Evolutionary conservation across 1,139 yeast genomes (phyloP), one percentile per base, ranked within the genome.

Genomic region (Saccharomyces hybrid): DNA sequence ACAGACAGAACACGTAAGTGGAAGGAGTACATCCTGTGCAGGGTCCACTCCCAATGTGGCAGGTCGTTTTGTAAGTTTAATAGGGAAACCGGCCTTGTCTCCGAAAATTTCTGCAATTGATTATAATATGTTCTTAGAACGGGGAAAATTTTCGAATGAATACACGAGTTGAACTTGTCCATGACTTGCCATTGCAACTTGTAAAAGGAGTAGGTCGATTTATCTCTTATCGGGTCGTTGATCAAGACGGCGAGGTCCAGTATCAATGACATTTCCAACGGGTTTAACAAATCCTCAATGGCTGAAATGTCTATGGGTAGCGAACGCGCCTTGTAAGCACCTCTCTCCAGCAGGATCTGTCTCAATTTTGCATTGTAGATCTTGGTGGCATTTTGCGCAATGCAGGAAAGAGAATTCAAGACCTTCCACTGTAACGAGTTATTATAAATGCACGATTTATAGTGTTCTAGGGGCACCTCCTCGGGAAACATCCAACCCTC

Each of bases 281-380:
- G 74, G 2, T 61, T 61, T 5, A 75, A 25, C 1, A 76, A 50
- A 51, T 75, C 78, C 23, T 63, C 65, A 2, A 76, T 58, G 1
- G 64, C 54, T 0, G 55, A 54, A 28, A 66, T 55, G n/a, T 70
- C 68, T 9, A 70, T 65, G 46, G 57, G 62, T 44, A 64, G 71
- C 11, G 67, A 62, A 11, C 68, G 56, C 31, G 66, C 69, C 0
- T 67, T 63, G 25, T 59, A 59, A 0, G 69, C 66, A 25, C 61
- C 63, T 53, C 75, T 67, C 56, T 77, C 83, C 47, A 64, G 47
- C 51, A 72, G 68, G 1, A 82, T 78, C 55, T 70, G 77, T 23
- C 70, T 74, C 52, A 80, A 63, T 53, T 77, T 74, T 56, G 75
- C 78, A 53, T 76, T 74, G 61, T 82, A 81, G 0, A 83, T 79